Conservation (phyloP, 306 rosid species). For the Argentina anserina region DNA sequence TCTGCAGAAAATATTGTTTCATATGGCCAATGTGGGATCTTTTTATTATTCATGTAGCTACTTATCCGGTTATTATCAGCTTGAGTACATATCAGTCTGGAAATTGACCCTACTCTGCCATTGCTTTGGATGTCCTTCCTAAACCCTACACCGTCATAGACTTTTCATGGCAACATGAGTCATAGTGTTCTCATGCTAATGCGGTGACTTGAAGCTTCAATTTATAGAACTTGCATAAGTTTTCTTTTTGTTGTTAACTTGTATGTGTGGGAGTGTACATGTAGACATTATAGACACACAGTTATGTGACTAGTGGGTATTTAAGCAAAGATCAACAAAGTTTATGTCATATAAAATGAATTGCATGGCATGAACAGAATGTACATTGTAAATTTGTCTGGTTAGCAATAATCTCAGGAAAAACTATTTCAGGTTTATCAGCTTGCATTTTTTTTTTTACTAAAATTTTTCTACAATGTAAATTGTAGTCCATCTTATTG, state of each 20-base stretch:
- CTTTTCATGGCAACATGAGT: not conserved
- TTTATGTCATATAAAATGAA: not conserved
- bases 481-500: slow-evolving; percentile 3
- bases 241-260: no score
- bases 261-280: no score
- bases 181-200: not conserved
- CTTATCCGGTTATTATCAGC: not conserved
- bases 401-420: not conserved
- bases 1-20: not conserved
- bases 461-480: not conserved
- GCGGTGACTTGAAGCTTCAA: no score
- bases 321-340: not conserved
- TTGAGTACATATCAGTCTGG: not conserved
- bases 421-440: not conserved
- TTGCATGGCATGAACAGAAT: no score
- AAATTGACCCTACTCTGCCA: not conserved
- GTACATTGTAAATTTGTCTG: not conserved
- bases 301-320: not conserved
- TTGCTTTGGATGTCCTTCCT: no score
- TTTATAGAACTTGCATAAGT: no score
- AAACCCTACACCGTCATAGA: not conserved
- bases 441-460: not conserved
- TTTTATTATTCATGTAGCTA: not conserved
- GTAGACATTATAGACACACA: no score
- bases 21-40: not conserved